Conservation (phyloP, 2,329 filamentous ascomycete genomes). For the Biscogniauxia marginata region DNA sequence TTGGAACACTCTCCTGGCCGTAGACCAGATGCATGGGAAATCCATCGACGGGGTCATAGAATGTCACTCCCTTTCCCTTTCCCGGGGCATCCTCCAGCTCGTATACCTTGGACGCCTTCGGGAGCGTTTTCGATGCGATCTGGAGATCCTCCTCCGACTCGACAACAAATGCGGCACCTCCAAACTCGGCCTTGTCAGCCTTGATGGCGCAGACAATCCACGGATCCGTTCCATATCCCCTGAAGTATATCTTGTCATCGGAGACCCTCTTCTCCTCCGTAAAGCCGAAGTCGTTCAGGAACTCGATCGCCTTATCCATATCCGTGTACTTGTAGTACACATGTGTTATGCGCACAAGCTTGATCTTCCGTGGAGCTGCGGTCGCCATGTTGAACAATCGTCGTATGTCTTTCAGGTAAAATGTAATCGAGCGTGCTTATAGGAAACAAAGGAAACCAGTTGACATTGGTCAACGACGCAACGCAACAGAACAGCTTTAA, state of each 20-base stretch:
- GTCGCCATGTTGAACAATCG: constrained; percentile 22
- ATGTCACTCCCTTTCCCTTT: constrained; percentile 51
- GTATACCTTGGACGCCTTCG: constrained; percentile 46
- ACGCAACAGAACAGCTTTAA: not conserved
- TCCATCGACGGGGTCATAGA: constrained; percentile 53
- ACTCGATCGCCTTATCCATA: constrained; percentile 40
- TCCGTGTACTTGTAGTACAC: constrained; percentile 49
- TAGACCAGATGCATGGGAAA: constrained; percentile 58
- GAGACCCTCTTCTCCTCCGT: constrained; percentile 34
- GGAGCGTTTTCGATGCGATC: constrained; percentile 45
- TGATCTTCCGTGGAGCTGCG: constrained; percentile 26
- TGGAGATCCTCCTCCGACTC: constrained; percentile 55
- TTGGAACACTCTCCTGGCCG: constrained; percentile 46
- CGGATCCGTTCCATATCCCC: constrained; percentile 60
- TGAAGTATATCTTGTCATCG: constrained; percentile 53
- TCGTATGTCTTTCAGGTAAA: not conserved
- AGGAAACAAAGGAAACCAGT: not conserved
- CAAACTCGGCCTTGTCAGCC: constrained; percentile 49
- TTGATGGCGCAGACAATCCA: constrained; percentile 56
- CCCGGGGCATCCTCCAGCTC: constrained; percentile 51
- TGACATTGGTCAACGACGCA: not conserved
- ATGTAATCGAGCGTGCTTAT: not conserved
- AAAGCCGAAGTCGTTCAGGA: constrained; percentile 51
- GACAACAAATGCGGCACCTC: constrained; percentile 58
- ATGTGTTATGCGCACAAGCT: constrained; percentile 37